Percentiles rank a stretch among this genome's conserved stretches.
phyloP scores from a whole-genome alignment of 2,329 filamentous ascomycete species.

The Aspergillus ochraceoroseus region DNA sequence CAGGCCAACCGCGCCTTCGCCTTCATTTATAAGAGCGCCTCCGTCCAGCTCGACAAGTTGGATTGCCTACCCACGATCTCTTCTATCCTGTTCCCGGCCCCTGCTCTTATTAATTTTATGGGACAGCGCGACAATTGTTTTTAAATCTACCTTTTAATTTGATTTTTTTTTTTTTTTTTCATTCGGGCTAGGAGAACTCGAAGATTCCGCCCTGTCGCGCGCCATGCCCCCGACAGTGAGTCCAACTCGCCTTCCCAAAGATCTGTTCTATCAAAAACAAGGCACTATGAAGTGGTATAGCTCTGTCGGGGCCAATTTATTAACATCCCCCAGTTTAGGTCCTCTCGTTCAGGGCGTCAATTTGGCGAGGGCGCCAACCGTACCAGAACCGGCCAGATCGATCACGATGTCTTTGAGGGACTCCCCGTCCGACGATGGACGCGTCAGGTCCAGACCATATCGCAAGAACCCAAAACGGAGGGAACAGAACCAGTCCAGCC shows the following conservation, averaged over 20 bases:
- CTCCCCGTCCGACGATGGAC: constrained; percentile 90
- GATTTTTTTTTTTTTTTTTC: constrained; percentile 5
- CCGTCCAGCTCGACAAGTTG: neutral
- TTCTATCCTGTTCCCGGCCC: neutral
- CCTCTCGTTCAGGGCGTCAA: constrained; percentile 54
- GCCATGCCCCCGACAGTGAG: constrained; percentile 37
- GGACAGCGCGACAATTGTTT: neutral
- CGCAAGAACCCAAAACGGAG: constrained; percentile 61
- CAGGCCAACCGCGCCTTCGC: constrained; percentile 1
- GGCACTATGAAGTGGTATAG: too few relatives aligned
- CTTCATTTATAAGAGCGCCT: constrained; percentile 3
- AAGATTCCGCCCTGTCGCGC: constrained; percentile 13
- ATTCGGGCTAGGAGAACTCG: constrained; percentile 7
- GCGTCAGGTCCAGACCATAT: constrained; percentile 63
- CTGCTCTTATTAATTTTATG: neutral
- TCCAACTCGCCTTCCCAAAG: constrained; percentile 16
- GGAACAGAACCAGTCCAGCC: constrained; percentile 40
- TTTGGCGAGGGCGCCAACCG: constrained; percentile 46
- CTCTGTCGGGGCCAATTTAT: too few relatives aligned
- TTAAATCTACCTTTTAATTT: neutral
- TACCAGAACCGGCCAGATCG: constrained; percentile 48
- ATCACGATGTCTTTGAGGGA: constrained; percentile 65
- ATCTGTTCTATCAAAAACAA: neutral
- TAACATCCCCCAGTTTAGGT: constrained; percentile 48
- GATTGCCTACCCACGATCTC: neutral